These are phyloP conservation scores for Pneumocystis murina DNA, from an alignment of 1,139 yeast genomes.

Conservation along the genomic window DNA sequence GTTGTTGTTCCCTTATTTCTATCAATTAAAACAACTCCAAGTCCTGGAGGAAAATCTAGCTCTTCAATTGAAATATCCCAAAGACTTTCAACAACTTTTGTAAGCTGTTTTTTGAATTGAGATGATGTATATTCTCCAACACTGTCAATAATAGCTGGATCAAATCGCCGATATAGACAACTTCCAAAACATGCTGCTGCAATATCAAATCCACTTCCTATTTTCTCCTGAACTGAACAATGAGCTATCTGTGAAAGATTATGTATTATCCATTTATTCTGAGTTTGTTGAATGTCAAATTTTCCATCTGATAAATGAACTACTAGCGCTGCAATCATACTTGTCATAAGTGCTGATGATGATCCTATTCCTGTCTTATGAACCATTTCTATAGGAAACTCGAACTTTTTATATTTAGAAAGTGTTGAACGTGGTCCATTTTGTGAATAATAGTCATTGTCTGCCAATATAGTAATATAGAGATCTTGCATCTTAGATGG, in stretches of 20 bases:
- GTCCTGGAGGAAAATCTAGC: conserved; percentile 50
- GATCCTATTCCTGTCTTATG: conserved; percentile 94
- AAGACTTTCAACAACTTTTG: conserved; percentile 14
- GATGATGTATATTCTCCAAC: conserved; percentile 7
- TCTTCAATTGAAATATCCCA: conserved; percentile 47
- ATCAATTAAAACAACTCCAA: conserved; percentile 79
- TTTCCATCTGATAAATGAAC: conserved; percentile 28
- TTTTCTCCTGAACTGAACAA: conserved; percentile 83
- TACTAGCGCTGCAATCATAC: conserved; percentile 57
- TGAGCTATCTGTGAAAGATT: conserved; percentile 80
- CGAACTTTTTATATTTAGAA: conserved; percentile 46
- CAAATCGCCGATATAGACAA: conserved; percentile 60
- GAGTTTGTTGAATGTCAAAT: conserved; percentile 13
- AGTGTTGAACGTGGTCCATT: conserved; percentile 30
- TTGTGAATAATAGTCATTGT: conserved; percentile 80
- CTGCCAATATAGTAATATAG: conserved; percentile 56
- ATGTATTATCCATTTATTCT: conserved; percentile 35
- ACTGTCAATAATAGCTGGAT: conserved; percentile 17
- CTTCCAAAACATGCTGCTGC: conserved; percentile 93
- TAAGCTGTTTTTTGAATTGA: conserved; percentile 7
- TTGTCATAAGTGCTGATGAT: conserved; percentile 84
- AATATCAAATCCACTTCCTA: conserved; percentile 94
- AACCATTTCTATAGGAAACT: conserved; percentile 46
- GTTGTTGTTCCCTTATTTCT: conserved; percentile 86
- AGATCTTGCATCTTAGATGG: conserved; percentile 23